These are phyloP conservation scores for Cystobasidium slooffiae DNA, from an alignment of 1,284 basidiomycete genomes.

Conservation along the genomic window DNA sequence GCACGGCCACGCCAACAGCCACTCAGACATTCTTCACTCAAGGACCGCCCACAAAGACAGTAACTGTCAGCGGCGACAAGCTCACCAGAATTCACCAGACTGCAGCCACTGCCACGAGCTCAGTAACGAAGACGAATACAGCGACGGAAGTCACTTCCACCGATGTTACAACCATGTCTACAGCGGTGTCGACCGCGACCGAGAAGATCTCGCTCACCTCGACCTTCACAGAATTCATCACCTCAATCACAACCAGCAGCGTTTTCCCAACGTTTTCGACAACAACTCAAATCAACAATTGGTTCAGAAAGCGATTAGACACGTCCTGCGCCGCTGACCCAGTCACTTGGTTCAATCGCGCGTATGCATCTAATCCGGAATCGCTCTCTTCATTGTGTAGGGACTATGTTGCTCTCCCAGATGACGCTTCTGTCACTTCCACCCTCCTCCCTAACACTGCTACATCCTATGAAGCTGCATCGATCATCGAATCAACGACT, in stretches of 20 bases:
- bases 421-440: conserved; percentile 16
- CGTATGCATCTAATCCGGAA: conserved; percentile 17
- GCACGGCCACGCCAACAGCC: conserved; percentile 22
- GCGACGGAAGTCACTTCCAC: conserved; percentile 22
- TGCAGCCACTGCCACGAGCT: conserved; percentile 25
- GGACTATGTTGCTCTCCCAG: conserved; percentile 21
- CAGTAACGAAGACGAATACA: conserved; percentile 11
- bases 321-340: conserved; percentile 27
- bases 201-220: conserved; percentile 27
- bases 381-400: conserved; percentile 10
- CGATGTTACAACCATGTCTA: conserved; percentile 8
- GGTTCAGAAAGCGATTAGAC: conserved; percentile 23
- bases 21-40: conserved; percentile 26
- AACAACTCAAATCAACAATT: conserved; percentile 30
- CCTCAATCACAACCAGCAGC: conserved; percentile 25
- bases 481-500: conserved; percentile 6
- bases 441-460: conserved; percentile 4
- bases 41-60: conserved; percentile 13
- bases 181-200: conserved; percentile 18
- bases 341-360: conserved; percentile 28
- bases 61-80: conserved; percentile 17
- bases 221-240: conserved; percentile 27
- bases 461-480: conserved; percentile 5
- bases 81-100: conserved; percentile 26
- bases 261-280: conserved; percentile 11